A percentile compares a stretch with the other conserved stretches of the same genome.
Evolutionary conservation across 768 basidiomycete species (phyloP).

Genomic region (Suillus alpinus): DNA sequence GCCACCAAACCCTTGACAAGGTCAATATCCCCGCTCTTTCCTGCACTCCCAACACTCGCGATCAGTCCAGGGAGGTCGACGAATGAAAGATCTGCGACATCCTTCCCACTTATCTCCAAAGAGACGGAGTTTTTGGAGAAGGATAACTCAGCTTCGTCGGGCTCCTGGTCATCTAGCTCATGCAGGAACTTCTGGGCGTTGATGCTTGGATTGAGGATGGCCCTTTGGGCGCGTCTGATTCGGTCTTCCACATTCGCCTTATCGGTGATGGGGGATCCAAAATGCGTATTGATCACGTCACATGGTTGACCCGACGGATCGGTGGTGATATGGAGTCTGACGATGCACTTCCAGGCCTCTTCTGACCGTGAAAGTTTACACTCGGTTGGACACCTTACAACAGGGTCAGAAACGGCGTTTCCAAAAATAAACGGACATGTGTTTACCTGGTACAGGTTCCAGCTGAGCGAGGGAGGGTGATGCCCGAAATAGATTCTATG

Average conservation of each 20-base stretch:
- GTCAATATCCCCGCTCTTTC: constrained; percentile 54
- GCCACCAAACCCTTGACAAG: constrained; percentile 58
- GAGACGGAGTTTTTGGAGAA: constrained; percentile 61
- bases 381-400: constrained; percentile 53
- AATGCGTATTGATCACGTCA: constrained; percentile 37
- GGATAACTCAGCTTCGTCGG: constrained; percentile 20
- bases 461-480: constrained; percentile 65
- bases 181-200: constrained; percentile 15
- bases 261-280: constrained; percentile 48
- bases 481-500: constrained; percentile 74
- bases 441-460: constrained; percentile 73
- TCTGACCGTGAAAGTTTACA: constrained; percentile 46
- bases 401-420: not conserved
- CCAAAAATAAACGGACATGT: not conserved
- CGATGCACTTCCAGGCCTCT: constrained; percentile 46
- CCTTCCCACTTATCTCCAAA: constrained; percentile 55
- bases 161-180: not conserved
- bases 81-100: constrained; percentile 63
- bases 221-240: constrained; percentile 62
- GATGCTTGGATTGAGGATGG: constrained; percentile 57
- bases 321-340: constrained; percentile 45
- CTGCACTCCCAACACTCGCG: constrained; percentile 47
- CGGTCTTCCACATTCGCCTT: constrained; percentile 60
- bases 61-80: constrained; percentile 66
- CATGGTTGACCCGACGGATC: constrained; percentile 37